Base-by-base conservation (phyloP, 176 grass and related monocot species). In the Tillandsia leiboldiana region DNA sequence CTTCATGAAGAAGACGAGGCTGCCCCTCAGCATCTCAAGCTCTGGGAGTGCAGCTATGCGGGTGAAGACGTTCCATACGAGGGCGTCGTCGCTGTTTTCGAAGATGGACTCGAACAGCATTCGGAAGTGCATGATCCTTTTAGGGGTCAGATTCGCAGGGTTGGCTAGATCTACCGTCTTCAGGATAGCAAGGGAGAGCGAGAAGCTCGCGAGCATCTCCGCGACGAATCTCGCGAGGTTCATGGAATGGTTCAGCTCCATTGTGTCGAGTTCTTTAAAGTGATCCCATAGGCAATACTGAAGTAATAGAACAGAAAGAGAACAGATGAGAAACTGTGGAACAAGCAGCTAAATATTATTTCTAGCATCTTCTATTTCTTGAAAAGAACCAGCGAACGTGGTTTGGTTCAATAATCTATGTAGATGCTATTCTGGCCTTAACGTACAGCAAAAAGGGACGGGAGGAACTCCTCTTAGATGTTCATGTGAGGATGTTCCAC, bases 201-300 rank as follows among this genome's bases (percentile, higher is more conserved):
- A 85, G 82, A 97, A 97, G 58, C 51, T 83, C 11, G 64, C 72
- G 17, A 92, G 72, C 81, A 97, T 87, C 84, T 92, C 89, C 1
- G 77, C 86, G 11, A 65, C 80, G 78, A 97, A 91, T 70, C 76
- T 92, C 10, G 93, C 86, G 27, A 92, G 86, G 74, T 92, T 92
- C 84, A 90, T 83, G 18, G 86, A 92, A 26, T 74, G 73, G 64
- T 73, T 87, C 49, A 87, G 48, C 48, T 92, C 86, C 93, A 92
- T 92, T 2, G 67, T 77, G 66, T 92, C 89, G 17, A 97, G 68
- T 78, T 97, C 86, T 70, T 97, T 92, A 72, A 90, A 97, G 54
- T 87, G 93, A 72, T 97, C 93, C 89, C 93, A 92, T 66, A 97
- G 65, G 70, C 89, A 87, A 62, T 87, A 97, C 84, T 90, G 84